Base-by-base conservation (phyloP, 192 early-diverging fungal species). In the Radiomyces spectabilis region DNA sequence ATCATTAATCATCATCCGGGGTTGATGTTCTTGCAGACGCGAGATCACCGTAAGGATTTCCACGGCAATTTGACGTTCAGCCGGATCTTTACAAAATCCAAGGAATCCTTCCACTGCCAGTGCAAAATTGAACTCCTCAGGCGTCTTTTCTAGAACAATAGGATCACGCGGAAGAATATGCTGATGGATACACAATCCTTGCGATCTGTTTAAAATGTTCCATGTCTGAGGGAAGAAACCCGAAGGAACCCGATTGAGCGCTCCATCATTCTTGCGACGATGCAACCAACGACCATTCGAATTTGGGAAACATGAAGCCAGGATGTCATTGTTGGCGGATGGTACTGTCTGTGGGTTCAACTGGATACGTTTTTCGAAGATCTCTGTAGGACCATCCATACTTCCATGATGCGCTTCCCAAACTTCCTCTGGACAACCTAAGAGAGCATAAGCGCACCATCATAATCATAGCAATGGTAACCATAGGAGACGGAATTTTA, bases 51-150 rank as follows among this genome's bases (percentile, higher is more conserved):
- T 79, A 35, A 92, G 53, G 3, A 78, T 79, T 56, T 88, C 85
- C 1, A 85, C 82, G 0, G 79, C 79, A 25, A 87, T 75, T 63
- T 92, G 87, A 27, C 85, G 81, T 59, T 89, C 89, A 12, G 89
- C 87, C 1, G 89, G 87, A 39, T 92, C 86, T 1, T 67, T 51
- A 41, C 86, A 82, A 42, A 73, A 74, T 7, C 83, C 85, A 59
- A 89, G 72, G 34, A 88, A 80, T 51, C 68, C 69, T 64, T 92
- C 89, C 0, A 89, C 77, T 40, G 80, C 78, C 10, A 88, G 54
- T 0, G 83, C 89, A 75, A 92, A 92, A 58, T 88, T 92, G 57
- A 87, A 78, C 67, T 92, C 86, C 38, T 90, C 85, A 1, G 90
- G 71, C 0, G 90, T 92, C 69, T 85, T 86, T 41, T 89, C 90